Base-by-base conservation (phyloP, 495 filamentous ascomycete species). In the Penicillium maclennaniae region DNA sequence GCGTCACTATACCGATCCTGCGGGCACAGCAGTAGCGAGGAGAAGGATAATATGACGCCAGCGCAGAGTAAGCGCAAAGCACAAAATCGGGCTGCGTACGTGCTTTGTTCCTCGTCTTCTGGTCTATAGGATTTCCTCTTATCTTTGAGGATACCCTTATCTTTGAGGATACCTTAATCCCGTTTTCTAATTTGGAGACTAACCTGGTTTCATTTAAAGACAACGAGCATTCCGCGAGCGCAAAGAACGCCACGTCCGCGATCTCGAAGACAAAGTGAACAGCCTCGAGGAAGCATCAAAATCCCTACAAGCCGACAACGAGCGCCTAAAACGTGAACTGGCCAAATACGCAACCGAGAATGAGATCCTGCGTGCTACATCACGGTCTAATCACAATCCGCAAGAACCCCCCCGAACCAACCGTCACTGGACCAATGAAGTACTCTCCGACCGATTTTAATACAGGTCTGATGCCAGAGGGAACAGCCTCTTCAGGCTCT, bases 211-310 rank as follows among this genome's bases (percentile, higher is more conserved):
- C 8, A 15, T 15, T 25, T 26, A 49, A 54, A 97, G 92, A 28
- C 93, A 98, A 75, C 86, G 93, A 62, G 93, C 93, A 43, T 98
- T 97, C 68, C 90, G 93, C 51, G 93, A 98, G 68, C 87, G 93
- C 56, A 98, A 97, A 71, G 93, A 97, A 66, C 83, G 86, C 40
- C 92, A 95, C 61, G 90, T 97, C 44, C 88, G 88, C 66, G 90
- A 96, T 49, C 86, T 97, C 27, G 92, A 97, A 71, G 79, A 83
- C 45, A 93, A 95, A 62, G 85, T 97, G 36, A 84, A 81, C 49
- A 80, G 77, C 47, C 79, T 95, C 20, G 86, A 91, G 68, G 75
- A 80, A 55, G 70, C 72, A 52, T 80, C 78, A 9, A 69, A 66
- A 15, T 70, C 69, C 19, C 65, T 88, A 0, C 71, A 77, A 53